phyloP scores from a whole-genome alignment of 768 basidiomycete genomes.

The Terana coerulea region DNA sequence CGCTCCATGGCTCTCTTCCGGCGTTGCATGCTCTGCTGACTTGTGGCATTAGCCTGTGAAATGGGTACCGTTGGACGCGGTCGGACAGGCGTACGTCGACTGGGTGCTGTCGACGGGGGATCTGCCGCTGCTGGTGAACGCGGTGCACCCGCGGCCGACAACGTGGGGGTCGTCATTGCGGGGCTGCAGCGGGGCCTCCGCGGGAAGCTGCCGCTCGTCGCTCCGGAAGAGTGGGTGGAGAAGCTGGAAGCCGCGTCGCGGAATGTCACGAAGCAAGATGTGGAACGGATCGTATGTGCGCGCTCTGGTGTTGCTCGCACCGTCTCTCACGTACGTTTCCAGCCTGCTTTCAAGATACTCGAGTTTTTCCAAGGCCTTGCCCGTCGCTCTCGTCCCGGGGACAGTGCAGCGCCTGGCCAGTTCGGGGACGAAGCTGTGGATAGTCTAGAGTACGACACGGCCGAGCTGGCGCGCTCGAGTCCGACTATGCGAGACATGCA shows the following conservation, averaged over 20 bases:
- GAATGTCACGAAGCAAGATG: background rate
- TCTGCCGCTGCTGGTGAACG: conserved; percentile 12
- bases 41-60: background rate
- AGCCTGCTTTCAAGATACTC: conserved; percentile 13
- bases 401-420: background rate
- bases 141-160: conserved; percentile 15
- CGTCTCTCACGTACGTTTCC: background rate
- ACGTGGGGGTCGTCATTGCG: conserved; percentile 7
- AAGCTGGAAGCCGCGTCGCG: background rate
- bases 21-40: background rate
- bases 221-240: background rate
- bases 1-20: background rate
- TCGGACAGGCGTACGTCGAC: conserved; percentile 4
- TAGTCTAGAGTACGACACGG: background rate
- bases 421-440: background rate
- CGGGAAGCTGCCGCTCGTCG: background rate
- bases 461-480: background rate
- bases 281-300: conserved; percentile 2
- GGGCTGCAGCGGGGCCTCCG: background rate
- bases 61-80: conserved; percentile 1
- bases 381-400: background rate
- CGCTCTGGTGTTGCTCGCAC: background rate
- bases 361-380: conserved; percentile 5
- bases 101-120: background rate
- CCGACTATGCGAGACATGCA: background rate